phyloP scores from a whole-genome alignment of 352 stramenopile genomes.

The Phytophthora pinifolia region DNA sequence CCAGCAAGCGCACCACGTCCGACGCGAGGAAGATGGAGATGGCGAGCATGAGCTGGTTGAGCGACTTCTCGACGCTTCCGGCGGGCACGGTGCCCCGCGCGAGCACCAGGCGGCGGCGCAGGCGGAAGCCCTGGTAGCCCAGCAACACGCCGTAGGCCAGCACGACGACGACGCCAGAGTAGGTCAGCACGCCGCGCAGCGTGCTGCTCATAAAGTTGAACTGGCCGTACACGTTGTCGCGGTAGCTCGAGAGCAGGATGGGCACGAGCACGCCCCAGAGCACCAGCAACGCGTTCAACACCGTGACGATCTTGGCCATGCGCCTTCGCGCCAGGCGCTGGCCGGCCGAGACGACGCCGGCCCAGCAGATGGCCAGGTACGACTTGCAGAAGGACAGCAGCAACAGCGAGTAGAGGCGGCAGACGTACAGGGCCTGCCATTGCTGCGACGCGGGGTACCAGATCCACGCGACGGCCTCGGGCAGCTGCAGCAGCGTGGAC shows the following conservation, averaged over 20 bases:
- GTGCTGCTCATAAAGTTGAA: conserved; percentile 64
- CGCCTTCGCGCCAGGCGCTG: conserved; percentile 57
- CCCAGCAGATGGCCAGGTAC: conserved; percentile 80
- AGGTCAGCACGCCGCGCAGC: conserved; percentile 55
- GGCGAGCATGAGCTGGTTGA: conserved; percentile 81
- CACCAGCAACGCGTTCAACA: conserved; percentile 52
- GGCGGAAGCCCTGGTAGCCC: conserved; percentile 68
- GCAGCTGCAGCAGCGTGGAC: conserved; percentile 65
- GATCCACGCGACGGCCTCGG: conserved; percentile 60
- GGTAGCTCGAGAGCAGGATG: conserved; percentile 48
- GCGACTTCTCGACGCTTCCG: conserved; percentile 73
- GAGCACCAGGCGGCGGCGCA: conserved; percentile 71
- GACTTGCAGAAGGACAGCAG: conserved; percentile 81
- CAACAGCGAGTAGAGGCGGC: conserved; percentile 66
- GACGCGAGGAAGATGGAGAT: conserved; percentile 78
- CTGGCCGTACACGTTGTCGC: conserved; percentile 58
- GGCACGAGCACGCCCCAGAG: conserved; percentile 64
- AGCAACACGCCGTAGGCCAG: conserved; percentile 70
- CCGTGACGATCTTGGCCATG: conserved; percentile 53
- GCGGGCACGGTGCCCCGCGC: conserved; percentile 68
- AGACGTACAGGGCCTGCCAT: conserved; percentile 70
- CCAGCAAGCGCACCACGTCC: conserved; percentile 69
- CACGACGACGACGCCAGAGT: conserved; percentile 57
- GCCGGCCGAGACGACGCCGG: conserved; percentile 75
- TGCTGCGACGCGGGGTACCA: conserved; percentile 54